Base-by-base conservation (phyloP, 257 asterid genomes). In the Ajuga chamaepitys region DNA sequence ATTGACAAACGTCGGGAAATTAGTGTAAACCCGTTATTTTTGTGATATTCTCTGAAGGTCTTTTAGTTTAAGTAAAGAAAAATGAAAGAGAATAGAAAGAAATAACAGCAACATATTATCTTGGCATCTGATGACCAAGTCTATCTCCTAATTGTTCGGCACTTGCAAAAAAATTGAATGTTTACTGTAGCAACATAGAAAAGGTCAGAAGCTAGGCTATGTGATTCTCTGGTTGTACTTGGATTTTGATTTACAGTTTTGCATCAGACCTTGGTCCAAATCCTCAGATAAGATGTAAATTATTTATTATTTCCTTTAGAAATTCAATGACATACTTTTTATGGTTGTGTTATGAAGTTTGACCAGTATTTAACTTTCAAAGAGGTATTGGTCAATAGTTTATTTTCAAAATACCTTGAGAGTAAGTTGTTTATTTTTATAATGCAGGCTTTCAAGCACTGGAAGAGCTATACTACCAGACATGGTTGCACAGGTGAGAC, bases 401-500 rank as follows among this genome's bases (percentile, higher is more conserved):
- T 59, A 24, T 53, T 20, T 13, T 58, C 26, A 64, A 56, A 67
- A n/a, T n/a, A 47, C 50, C 66, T 40, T 35, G 22, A n/a, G 32
- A 26, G 37, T 51, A 51, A 7, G 55, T 11, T 22, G 22, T 18
- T 42, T 74, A 24, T 52, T 66, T 22, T 35, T 57, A 34, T 70
- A 54, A 21, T 78, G 80, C 82, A 94, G 99, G 97, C 68, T 90
- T 94, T 70, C 95, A 81, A 55, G 79, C 88, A 60, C 91, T 79
- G 64, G 85, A 82, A 66, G 66, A 65, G 70, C 71, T 80, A 79
- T 91, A 91, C 75, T 86, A 78, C 45, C 78, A 69, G 70, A 81
- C 95, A 52, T 93, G 99, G 99, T 79, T 93, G 70, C 99, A 89
- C 78, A 88, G 99, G 99, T 90, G 68, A 75, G 78, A 55, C 17